Evolutionary conservation across 139 green algal species (phyloP), one percentile per base, ranked within the genome.

Genomic region (Picochlorum sp.): DNA sequence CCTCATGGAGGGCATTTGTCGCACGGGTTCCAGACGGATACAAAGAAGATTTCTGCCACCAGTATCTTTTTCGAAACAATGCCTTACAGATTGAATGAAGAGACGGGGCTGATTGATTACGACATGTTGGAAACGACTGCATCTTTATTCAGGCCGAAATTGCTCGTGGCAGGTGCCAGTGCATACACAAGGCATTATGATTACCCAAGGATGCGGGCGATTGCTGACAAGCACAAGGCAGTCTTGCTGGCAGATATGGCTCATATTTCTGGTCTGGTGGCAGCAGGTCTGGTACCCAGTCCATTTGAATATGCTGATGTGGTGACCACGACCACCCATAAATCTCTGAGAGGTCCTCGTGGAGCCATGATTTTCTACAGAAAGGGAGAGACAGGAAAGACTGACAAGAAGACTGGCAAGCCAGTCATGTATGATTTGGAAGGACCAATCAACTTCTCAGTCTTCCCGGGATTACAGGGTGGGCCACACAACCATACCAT

Each of bases 281-380:
- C 83, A 3, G 86, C 86, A 4, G 76, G 75, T 62, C 30, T 86
- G 5, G 75, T 87, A 38, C 72, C 69, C n/a, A 67, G 50, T 52
- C 81, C 85, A 55, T 88, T 88, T 60, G 65, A 83, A 9, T 74
- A 84, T 50, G 72, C 75, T 2, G 78, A 92, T 69, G 68, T 88
- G 38, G 92, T 98, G 20, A 97, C 92, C 57, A 97, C 92, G 62
- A 98, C 92, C 63, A 98, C 92, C 8, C 92, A 98, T 84, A 98
- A 98, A 84, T 92, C 82, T 31, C 83, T 98, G 63, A 71, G 92
- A 18, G 92, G 92, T 14, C 92, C 92, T 1, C 78, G 92, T 23
- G 90, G 90, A 41, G 86, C 76, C 38, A 90, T 85, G 87, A 95
- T 98, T 71, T 98, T 98, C 78, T 95, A 89, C 82, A 70, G 85